These are phyloP conservation scores for Penicillium daleae DNA, from an alignment of 495 filamentous ascomycete species.

Conservation along the genomic window DNA sequence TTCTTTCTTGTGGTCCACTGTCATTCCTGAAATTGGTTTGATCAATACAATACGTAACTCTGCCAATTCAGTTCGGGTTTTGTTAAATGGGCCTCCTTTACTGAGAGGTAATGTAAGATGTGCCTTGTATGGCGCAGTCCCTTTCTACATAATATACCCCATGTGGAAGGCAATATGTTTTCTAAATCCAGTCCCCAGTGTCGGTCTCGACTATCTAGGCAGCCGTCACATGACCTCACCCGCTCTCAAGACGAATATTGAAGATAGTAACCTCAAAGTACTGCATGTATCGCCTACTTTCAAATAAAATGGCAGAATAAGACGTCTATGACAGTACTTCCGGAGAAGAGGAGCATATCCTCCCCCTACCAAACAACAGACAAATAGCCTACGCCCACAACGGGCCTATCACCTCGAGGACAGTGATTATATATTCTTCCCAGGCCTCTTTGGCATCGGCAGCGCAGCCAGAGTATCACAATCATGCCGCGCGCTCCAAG, in stretches of 20 bases:
- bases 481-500: slow-evolving; percentile 7
- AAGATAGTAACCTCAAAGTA: neutral
- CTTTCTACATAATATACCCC: no score
- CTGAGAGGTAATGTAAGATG: no score
- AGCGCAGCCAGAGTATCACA: slow-evolving; percentile 1
- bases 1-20: neutral
- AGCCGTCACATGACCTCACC: neutral
- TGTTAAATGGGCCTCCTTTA: no score
- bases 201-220: neutral
- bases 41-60: no score
- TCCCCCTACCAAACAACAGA: slow-evolving; percentile 5
- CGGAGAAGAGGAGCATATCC: slow-evolving; percentile 9
- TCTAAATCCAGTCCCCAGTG: no score
- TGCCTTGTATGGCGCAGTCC: no score
- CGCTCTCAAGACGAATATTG: neutral
- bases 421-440: slow-evolving; percentile 9
- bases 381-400: slow-evolving; percentile 14
- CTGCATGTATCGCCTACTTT: neutral
- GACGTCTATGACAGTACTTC: neutral
- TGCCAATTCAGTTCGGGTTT: no score
- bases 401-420: neutral
- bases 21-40: no score
- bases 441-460: slow-evolving; percentile 7
- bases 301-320: neutral
- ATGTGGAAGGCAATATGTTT: no score